A percentile compares a stretch with the other conserved stretches of the same genome.
Evolutionary conservation across 139 green algal genomes (phyloP).

Genomic region (Haematococcus lacustris): DNA sequence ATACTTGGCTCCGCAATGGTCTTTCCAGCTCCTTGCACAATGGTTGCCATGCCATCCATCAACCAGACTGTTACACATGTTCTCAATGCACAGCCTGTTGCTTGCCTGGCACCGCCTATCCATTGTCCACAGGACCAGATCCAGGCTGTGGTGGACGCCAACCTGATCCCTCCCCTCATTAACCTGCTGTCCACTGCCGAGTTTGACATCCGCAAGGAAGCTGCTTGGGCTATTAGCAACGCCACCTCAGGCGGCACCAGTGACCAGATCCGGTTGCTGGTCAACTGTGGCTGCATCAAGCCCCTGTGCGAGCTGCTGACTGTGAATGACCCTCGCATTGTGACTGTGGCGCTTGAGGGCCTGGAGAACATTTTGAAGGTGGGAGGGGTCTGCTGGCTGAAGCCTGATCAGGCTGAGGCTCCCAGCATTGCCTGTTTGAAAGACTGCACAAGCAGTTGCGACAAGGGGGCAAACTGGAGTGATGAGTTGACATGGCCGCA

Average conservation of each 20-base stretch:
- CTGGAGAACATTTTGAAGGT: slow-evolving; percentile 99
- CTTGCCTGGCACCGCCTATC: too few relatives aligned
- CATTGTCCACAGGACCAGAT: slow-evolving; percentile 98
- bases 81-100: too few relatives aligned
- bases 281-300: slow-evolving; percentile 81
- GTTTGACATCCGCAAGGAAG: slow-evolving; percentile 99
- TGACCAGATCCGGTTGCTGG: slow-evolving; percentile 81
- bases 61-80: too few relatives aligned
- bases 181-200: slow-evolving; percentile 83
- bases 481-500: too few relatives aligned
- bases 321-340: slow-evolving; percentile 83
- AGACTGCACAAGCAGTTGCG: background rate
- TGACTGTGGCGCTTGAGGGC: slow-evolving; percentile 96
- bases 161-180: slow-evolving; percentile 87
- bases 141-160: slow-evolving; percentile 83
- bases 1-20: too few relatives aligned
- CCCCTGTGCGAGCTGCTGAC: slow-evolving; percentile 94
- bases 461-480: background rate
- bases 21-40: too few relatives aligned
- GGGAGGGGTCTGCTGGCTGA: slow-evolving; percentile 7
- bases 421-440: background rate
- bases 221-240: slow-evolving; percentile 98
- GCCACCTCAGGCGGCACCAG: slow-evolving; percentile 86
- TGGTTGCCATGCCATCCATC: too few relatives aligned
- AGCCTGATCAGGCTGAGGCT: background rate